Base-by-base conservation (phyloP, 352 stramenopile species). In the Blastocystis sp. region DNA sequence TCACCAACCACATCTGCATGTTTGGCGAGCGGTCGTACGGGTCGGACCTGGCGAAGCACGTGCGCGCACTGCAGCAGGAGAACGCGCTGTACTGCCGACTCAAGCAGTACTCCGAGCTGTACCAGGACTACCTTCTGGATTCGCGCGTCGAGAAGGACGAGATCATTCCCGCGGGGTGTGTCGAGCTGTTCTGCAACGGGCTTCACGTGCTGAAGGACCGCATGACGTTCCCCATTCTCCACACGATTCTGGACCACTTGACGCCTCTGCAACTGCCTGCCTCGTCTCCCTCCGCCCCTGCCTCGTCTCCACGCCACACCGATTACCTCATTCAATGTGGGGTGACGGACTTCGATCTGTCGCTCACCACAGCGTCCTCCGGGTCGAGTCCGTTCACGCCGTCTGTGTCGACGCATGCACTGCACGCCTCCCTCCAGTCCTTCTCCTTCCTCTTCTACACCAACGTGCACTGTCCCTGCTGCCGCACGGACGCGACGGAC, bases 1-100 rank as follows among this genome's bases (percentile, higher is more conserved):
- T 26, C n/a, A 19, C 26, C 19, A 85, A 69, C 61, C 74, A 85
- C 51, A 69, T 85, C 51, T 85, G 74, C 61, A 85, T 85, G 74
- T 85, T 85, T 41, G 74, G 74, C 10, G 60, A 69, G 10, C 13
- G 50, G 6, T 33, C 19, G 19, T 67, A 69, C 45, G 13, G 39
- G 24, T 21, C 13, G 0, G 35, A 85, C 45, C n/a, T 69, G 3
- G 2, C 74, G 3, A 21, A 62, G 31, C 74, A 85, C 29, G n/a
- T 41, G 59, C 19, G 66, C 16, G 21, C 50, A 4, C 35, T 85
- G 31, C 50, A 85, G 2, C 12, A 37, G 2, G n/a, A 62, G 24
- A 62, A 85, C n/a, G 74, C 21, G 21, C 29, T 85, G n/a, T 62
- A 69, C 26, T 67, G 35, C 6, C 74, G 74, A 24, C 41, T 85